Evolutionary conservation across 1,284 basidiomycete genomes (phyloP).

Genomic region (Tetrapyrgos nigripes): DNA sequence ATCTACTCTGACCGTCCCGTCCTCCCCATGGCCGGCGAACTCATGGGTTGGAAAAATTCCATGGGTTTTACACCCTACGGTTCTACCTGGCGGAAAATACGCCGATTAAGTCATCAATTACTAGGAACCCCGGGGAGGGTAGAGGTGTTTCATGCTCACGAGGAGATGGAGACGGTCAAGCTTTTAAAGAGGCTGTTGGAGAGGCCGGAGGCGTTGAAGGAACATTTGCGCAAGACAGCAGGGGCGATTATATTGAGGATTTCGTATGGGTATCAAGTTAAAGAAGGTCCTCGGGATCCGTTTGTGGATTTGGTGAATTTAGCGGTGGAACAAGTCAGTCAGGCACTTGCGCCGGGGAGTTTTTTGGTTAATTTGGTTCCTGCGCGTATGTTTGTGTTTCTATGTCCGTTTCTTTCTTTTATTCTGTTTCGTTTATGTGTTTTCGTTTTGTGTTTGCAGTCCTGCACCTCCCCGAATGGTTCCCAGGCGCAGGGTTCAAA

Average conservation of each 20-base stretch:
- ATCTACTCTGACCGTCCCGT: constrained; percentile 30
- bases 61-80: constrained; percentile 36
- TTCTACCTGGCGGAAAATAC: constrained; percentile 45
- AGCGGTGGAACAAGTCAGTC: constrained; percentile 16
- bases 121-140: constrained; percentile 8
- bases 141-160: constrained; percentile 5
- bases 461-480: constrained; percentile 25
- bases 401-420: background rate
- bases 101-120: constrained; percentile 45
- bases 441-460: constrained; percentile 16
- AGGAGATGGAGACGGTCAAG: constrained; percentile 6
- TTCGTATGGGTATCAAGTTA: constrained; percentile 13
- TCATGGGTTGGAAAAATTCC: constrained; percentile 22
- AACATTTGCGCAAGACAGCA: constrained; percentile 9
- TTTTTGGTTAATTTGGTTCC: constrained; percentile 37
- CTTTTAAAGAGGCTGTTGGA: constrained; percentile 4
- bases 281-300: constrained; percentile 28
- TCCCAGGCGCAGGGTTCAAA: constrained; percentile 27
- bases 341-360: constrained; percentile 18
- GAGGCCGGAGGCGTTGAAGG: background rate
- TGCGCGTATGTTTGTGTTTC: constrained; percentile 24
- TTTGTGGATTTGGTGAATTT: constrained; percentile 28
- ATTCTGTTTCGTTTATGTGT: too few relatives aligned
- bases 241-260: constrained; percentile 11
- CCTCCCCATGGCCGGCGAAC: constrained; percentile 17